These are phyloP conservation scores for Boehmeria nivea DNA, from an alignment of 306 rosid genomes.

Conservation along the genomic window DNA sequence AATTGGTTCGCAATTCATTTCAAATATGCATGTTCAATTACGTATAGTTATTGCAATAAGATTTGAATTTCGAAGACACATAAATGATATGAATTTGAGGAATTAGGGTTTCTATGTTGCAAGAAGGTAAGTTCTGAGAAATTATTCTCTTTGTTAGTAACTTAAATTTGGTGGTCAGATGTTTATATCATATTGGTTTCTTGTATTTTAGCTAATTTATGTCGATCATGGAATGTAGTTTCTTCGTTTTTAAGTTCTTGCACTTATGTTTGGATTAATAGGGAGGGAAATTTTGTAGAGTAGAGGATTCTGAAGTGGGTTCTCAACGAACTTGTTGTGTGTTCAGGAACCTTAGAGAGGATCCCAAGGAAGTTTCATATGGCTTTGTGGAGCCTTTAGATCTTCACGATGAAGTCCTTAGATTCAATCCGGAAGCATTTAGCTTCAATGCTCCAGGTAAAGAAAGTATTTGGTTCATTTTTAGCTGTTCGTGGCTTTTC, in stretches of 20 bases:
- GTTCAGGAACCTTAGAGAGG: conserved; percentile 80
- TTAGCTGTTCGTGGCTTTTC: conserved; percentile 12
- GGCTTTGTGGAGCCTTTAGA: conserved; percentile 50
- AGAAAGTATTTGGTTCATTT: conserved; percentile 42
- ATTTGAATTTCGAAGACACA: too few relatives aligned
- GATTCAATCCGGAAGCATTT: conserved; percentile 72
- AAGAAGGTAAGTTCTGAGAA: not conserved
- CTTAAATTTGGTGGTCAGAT: not conserved
- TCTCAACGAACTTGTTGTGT: not conserved
- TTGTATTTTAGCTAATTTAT: conserved; percentile 1
- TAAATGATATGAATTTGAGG: too few relatives aligned
- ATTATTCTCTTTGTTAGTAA: not conserved
- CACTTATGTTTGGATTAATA: not conserved
- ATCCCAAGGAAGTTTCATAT: conserved; percentile 32
- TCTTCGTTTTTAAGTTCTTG: too few relatives aligned
- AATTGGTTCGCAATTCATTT: too few relatives aligned
- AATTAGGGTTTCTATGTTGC: not conserved
- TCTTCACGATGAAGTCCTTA: conserved; percentile 76
- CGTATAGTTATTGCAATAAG: too few relatives aligned
- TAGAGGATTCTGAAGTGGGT: not conserved
- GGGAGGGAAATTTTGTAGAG: not conserved
- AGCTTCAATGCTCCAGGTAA: conserved; percentile 68
- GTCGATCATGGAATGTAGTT: conserved; percentile 5
- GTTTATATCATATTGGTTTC: not conserved
- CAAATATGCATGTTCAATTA: too few relatives aligned